phyloP scores from a whole-genome alignment of 2,329 filamentous ascomycete genomes.

The Clonostachys byssicola region DNA sequence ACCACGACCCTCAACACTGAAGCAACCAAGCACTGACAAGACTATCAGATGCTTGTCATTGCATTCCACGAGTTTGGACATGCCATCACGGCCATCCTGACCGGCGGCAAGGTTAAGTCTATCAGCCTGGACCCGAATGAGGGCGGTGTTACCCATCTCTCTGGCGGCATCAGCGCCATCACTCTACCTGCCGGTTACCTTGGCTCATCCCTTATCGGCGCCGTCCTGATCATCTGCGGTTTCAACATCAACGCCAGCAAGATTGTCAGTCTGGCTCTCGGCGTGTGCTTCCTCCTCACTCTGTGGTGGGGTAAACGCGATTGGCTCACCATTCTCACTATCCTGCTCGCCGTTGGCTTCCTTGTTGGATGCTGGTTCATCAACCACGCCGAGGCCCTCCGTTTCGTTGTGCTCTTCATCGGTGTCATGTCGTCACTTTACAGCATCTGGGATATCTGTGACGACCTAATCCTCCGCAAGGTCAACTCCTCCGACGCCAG shows the following conservation, averaged over 20 bases:
- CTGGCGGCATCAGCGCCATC: conserved; percentile 64
- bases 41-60: conserved; percentile 69
- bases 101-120: conserved; percentile 69
- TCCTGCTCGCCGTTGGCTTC: conserved; percentile 66
- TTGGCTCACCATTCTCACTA: conserved; percentile 71
- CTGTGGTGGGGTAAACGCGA: conserved; percentile 78
- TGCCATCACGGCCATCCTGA: conserved; percentile 67
- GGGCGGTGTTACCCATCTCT: conserved; percentile 75
- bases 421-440: conserved; percentile 80
- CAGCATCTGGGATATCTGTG: conserved; percentile 82
- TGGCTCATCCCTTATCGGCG: conserved; percentile 72
- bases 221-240: conserved; percentile 72
- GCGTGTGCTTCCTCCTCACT: conserved; percentile 71
- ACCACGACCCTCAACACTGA: neutral
- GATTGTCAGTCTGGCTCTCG: conserved; percentile 69
- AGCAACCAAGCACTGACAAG: conserved; percentile 1
- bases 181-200: conserved; percentile 77
- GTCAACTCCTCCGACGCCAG: conserved; percentile 77
- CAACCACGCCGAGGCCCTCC: conserved; percentile 66
- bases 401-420: conserved; percentile 75
- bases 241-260: conserved; percentile 81
- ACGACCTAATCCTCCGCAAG: conserved; percentile 76
- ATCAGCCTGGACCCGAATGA: conserved; percentile 75
- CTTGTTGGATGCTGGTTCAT: conserved; percentile 79
- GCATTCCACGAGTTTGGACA: conserved; percentile 80